Evolutionary conservation across 208 protist species (phyloP), one percentile per base, ranked within the genome.

Genomic region (Vickermania ingenoplastis): DNA sequence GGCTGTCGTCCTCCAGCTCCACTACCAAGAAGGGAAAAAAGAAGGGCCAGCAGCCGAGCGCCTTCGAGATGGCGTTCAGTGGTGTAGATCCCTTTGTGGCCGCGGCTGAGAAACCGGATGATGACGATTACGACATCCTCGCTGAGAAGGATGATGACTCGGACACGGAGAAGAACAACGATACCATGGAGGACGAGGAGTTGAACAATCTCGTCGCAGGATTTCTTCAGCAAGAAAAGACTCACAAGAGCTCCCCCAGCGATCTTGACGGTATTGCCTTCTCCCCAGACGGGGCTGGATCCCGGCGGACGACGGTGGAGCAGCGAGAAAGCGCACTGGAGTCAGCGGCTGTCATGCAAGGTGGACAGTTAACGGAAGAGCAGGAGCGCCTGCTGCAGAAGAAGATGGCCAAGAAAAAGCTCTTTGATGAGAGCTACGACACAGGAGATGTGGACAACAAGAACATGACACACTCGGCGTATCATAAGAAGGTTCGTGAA

Each of bases 361-460:
- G 36, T n/a, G 68, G 58, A 25, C 41, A 41, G 53, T 77, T 91
- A 25, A 88, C 75, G 17, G 78, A 81, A 61, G 91, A 92, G 61
- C 78, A 90, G 69, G 84, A 93, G 69, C 68, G 80, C 0, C 55
- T 82, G 17, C 25, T 90, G 55, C 77, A 91, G 75, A 91, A 92
- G 63, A 91, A 86, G 63, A 89, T 94, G 78, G 83, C 81, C n/a
- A 92, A 96, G 72, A 96, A 97, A 63, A 75, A 81, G 41, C 72
- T 68, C n/a, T 94, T 94, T 70, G 69, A 94, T 65, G 81, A 86
- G 27, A 72, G 71, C 5, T 93, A 97, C 65, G 81, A 93, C 63
- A 78, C 76, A 41, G 79, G 64, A 14, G 61, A 41, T 21, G 61
- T 55, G 17, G 69, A 67, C 41, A 87, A 65, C 45, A 73, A 86